Evolutionary conservation across 1,284 basidiomycete species (phyloP).

Genomic region (Ustilago hordei): DNA sequence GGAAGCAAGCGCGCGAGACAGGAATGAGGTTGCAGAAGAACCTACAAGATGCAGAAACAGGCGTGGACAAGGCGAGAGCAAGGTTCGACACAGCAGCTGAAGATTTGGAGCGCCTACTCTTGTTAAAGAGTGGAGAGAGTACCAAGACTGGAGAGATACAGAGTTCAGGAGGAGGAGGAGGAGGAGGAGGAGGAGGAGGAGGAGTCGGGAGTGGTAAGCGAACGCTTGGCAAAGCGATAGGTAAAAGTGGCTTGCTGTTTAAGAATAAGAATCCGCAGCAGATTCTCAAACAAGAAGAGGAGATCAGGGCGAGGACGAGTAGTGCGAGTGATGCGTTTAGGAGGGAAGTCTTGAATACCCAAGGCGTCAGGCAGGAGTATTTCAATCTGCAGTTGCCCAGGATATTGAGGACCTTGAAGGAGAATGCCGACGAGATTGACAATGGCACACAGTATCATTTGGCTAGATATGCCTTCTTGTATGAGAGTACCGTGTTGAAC

Average conservation of each 20-base stretch:
- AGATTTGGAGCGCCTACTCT: conserved; percentile 90
- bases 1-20: conserved; percentile 75
- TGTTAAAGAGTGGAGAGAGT: conserved; percentile 90
- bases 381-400: conserved; percentile 96
- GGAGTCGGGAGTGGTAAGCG: conserved; percentile 68
- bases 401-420: conserved; percentile 91
- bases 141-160: conserved; percentile 62
- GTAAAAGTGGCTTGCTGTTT: conserved; percentile 87
- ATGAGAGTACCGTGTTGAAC: conserved; percentile 87
- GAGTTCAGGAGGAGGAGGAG: conserved; percentile 2
- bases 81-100: conserved; percentile 91
- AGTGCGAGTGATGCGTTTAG: conserved; percentile 87
- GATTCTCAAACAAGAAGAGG: conserved; percentile 94
- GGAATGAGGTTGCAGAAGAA: conserved; percentile 87
- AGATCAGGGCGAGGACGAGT: conserved; percentile 86
- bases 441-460: conserved; percentile 96
- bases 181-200: conserved; percentile 71
- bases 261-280: conserved; percentile 90
- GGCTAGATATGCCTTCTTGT: conserved; percentile 91
- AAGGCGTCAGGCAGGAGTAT: conserved; percentile 89
- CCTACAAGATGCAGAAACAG: conserved; percentile 86
- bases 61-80: conserved; percentile 88
- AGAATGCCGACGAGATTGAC: conserved; percentile 95
- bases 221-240: conserved; percentile 78
- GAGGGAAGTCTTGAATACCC: conserved; percentile 89